Conservation (phyloP, 495 filamentous ascomycete genomes). For the Podospora sp. region DNA sequence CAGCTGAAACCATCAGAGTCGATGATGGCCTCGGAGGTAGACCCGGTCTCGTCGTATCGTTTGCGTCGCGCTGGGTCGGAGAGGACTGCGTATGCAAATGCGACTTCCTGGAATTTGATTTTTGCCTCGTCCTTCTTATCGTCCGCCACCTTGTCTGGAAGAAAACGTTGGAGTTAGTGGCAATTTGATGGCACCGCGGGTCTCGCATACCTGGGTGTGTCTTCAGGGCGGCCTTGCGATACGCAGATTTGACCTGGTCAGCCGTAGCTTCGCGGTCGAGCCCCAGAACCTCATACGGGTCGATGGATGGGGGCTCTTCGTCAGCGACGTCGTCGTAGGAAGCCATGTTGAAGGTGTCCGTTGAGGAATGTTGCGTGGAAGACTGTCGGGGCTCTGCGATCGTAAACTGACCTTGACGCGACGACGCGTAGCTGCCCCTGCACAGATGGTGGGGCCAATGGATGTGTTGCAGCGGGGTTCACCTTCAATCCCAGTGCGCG, state of each 20-base stretch:
- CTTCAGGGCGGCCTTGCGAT: conserved; percentile 83
- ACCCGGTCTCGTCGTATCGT: conserved; percentile 87
- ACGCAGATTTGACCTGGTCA: conserved; percentile 80
- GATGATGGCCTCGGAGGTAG: conserved; percentile 74
- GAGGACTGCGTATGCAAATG: conserved; percentile 90
- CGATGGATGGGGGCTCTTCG: conserved; percentile 54
- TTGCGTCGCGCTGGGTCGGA: conserved; percentile 75
- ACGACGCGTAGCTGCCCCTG: not conserved
- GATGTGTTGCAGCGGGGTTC: not conserved
- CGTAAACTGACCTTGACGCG: conserved; percentile 8
- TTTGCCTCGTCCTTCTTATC: conserved; percentile 70
- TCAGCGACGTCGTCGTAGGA: conserved; percentile 44
- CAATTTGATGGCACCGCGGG: not conserved
- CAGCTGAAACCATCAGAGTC: conserved; percentile 82
- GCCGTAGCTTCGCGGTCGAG: conserved; percentile 65
- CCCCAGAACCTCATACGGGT: conserved; percentile 84
- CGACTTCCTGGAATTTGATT: conserved; percentile 80
- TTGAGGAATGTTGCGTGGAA: conserved; percentile 3
- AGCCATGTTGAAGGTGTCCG: conserved; percentile 35
- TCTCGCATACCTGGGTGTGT: conserved; percentile 80
- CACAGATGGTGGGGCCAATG: not conserved
- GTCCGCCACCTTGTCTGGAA: conserved; percentile 70
- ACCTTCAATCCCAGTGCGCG: not conserved
- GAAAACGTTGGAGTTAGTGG: conserved; percentile 3
- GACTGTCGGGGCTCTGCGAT: not conserved